A percentile compares a stretch with the other conserved stretches of the same genome.
phyloP scores from a whole-genome alignment of 2,329 filamentous ascomycete species.

The Pseudocercospora eumusae region DNA sequence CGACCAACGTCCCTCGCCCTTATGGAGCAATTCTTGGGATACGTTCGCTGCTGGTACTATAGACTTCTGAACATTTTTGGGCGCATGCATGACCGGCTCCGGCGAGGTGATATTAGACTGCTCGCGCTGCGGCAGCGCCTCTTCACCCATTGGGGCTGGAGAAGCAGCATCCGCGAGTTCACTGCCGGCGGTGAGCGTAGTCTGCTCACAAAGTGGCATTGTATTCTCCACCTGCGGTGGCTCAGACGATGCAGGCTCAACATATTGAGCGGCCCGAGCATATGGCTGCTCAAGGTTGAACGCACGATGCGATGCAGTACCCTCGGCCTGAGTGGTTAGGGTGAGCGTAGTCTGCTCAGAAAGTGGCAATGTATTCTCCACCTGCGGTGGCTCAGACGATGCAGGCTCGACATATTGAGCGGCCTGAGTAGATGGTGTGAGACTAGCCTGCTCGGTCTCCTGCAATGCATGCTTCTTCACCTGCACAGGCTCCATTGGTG shows the following conservation, averaged over 20 bases:
- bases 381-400: too few relatives aligned
- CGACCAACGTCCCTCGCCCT: not conserved
- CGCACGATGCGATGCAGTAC: not conserved
- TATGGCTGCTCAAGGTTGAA: not conserved
- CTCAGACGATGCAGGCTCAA: not conserved
- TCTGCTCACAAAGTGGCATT: not conserved
- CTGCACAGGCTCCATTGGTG: not conserved
- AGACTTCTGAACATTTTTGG: not conserved
- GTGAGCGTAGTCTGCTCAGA: not conserved
- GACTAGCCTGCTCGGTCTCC: too few relatives aligned
- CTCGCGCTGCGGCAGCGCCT: not conserved
- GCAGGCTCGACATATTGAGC: too few relatives aligned
- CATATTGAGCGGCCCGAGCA: not conserved
- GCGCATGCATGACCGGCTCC: not conserved
- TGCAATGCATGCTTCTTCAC: not conserved
- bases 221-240: too few relatives aligned
- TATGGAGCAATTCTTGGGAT: not conserved
- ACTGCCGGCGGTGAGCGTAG: not conserved
- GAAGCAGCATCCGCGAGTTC: too few relatives aligned
- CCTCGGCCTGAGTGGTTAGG: not conserved
- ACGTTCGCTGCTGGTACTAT: not conserved
- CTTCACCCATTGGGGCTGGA: not conserved
- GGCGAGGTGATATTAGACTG: not conserved
- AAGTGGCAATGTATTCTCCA: too few relatives aligned
- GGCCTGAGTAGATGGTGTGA: too few relatives aligned